Evolutionary conservation across 208 protist species (phyloP), one percentile per base, ranked within the genome.

Genomic region (Trypanosoma cruzi): DNA sequence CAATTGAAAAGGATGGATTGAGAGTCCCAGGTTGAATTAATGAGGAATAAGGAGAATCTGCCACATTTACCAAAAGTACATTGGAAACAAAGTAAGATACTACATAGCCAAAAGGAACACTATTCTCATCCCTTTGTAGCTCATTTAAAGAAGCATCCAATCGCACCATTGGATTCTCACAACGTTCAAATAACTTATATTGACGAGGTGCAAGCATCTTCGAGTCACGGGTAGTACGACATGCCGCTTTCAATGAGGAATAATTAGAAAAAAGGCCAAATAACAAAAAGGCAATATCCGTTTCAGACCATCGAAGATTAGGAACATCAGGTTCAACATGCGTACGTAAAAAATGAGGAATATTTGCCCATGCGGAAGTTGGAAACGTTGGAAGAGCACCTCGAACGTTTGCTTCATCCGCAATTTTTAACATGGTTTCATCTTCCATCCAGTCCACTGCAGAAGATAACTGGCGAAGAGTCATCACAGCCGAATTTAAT

Each of bases 311-410:
- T 42, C 64, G 64, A 57, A 84, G 73, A 72, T 94, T 94, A n/a
- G 71, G 64, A 68, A 90, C 81, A 68, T 84, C 72, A 4, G 84
- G 71, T 22, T 56, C 56, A 60, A 87, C 44, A 46, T 69, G 50
- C 3, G 88, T 90, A 76, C 88, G 88, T 31, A 94, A 68, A 44
- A 94, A 94, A 73, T 91, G 85, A 20, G 85, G 88, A 61, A 89
- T 82, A 28, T 42, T 64, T 4, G 69, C 53, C 88, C 88, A 94
- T 52, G 56, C 24, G 7, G 67, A 24, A 10, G 75, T 71, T 20
- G 79, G 64, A 53, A 84, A 88, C 7, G 80, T 81, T n/a, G 81
- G 88, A 37, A 94, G 69, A 24, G 88, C 71, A 20, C 76, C 68
- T 44, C 42, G 44, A 22, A 71, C 68, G 29, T 75, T 75, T 14